Evolutionary conservation across 371 early-diverging fungal genomes (phyloP).

Genomic region (Dinochytrium kinnereticum): DNA sequence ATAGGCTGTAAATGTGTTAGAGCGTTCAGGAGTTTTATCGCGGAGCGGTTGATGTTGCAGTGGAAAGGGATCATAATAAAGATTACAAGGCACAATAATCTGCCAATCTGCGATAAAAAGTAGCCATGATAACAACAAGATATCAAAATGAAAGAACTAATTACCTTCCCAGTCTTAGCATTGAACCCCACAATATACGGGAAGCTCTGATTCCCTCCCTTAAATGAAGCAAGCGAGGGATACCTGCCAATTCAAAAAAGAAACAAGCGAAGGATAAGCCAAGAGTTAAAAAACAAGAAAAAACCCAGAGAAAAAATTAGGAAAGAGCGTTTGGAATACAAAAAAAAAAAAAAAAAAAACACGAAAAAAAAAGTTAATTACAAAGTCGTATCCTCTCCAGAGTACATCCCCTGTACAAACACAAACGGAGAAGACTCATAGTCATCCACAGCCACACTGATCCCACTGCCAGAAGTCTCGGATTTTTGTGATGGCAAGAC

Average conservation of each 20-base stretch:
- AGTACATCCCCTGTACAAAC: neutral
- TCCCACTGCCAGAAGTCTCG: neutral
- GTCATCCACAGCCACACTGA: neutral
- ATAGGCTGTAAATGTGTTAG: neutral
- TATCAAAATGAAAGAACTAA: neutral
- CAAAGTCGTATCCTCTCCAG: neutral
- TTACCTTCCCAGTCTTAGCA: slow-evolving; percentile 1
- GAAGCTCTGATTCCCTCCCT: neutral
- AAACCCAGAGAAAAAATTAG: too few species aligned
- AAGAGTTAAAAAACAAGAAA: too few species aligned
- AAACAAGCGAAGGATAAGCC: too few species aligned
- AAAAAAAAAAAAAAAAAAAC: neutral
- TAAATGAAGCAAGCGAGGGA: neutral
- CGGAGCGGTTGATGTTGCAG: too few species aligned
- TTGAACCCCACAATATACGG: neutral
- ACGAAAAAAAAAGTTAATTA: neutral
- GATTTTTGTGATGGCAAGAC: neutral
- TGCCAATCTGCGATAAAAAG: too few species aligned
- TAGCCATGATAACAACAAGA: too few species aligned
- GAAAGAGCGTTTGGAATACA: too few species aligned
- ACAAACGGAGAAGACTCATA: neutral
- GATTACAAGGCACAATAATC: too few species aligned
- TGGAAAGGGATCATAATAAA: too few species aligned
- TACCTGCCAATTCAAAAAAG: too few species aligned
- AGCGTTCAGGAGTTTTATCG: too few species aligned